These are phyloP conservation scores for Vaccinium vitisidaea DNA, from an alignment of 148 eudicot genomes.

Conservation along the genomic window DNA sequence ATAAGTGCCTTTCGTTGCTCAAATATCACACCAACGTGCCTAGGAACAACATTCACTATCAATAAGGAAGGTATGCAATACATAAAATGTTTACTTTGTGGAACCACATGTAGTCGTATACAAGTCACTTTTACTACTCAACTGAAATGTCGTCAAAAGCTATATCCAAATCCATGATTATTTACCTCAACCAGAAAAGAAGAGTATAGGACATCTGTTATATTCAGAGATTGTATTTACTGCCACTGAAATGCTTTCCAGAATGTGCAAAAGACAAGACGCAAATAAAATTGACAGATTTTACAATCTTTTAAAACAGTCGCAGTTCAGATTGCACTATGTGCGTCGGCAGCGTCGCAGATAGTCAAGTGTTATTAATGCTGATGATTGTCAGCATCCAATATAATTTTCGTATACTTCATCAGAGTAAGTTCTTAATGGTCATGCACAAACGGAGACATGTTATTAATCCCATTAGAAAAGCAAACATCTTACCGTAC, in stretches of 20 bases:
- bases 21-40: background rate
- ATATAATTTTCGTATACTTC: background rate
- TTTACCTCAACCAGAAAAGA: background rate
- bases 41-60: background rate
- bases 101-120: background rate
- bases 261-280: background rate
- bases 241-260: background rate
- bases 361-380: background rate
- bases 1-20: background rate
- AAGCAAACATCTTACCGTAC: conserved; percentile 55
- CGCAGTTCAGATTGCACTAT: background rate
- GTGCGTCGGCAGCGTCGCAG: no score
- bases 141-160: background rate
- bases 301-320: background rate
- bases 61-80: background rate
- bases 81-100: background rate
- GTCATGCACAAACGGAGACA: background rate
- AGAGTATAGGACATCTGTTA: background rate
- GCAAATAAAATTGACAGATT: background rate
- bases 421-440: conserved; percentile 1
- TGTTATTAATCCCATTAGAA: background rate
- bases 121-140: background rate
- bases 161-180: background rate
- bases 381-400: background rate
- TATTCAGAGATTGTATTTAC: background rate